A percentile compares a stretch with the other conserved stretches of the same genome.
Evolutionary conservation across 805 yeast species (phyloP).

Genomic region (Starmerella roubikii): DNA sequence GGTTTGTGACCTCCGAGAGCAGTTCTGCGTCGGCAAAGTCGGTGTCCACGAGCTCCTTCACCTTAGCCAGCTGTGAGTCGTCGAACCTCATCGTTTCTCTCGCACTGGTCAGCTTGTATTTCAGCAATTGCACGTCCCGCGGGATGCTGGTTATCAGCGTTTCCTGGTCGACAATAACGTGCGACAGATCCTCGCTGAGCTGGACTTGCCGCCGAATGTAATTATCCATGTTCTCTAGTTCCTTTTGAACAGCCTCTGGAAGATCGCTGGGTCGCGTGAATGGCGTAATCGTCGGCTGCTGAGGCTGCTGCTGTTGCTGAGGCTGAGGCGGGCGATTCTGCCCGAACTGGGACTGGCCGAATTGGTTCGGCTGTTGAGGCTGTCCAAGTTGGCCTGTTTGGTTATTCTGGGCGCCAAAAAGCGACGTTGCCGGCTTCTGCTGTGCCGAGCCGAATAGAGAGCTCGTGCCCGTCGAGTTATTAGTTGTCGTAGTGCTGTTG

Average conservation of each 20-base stretch:
- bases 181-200: conserved; percentile 38
- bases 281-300: conserved; percentile 33
- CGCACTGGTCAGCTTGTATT: conserved; percentile 36
- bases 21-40: conserved; percentile 23
- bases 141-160: conserved; percentile 37
- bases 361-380: neutral
- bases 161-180: conserved; percentile 31
- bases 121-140: conserved; percentile 39
- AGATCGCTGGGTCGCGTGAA: conserved; percentile 47
- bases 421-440: neutral
- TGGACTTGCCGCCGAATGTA: conserved; percentile 42
- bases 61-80: conserved; percentile 24
- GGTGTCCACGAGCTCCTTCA: conserved; percentile 24
- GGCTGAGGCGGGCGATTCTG: too few relatives aligned
- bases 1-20: conserved; percentile 21
- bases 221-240: conserved; percentile 41
- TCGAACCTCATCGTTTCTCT: conserved; percentile 42
- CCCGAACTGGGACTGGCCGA: neutral
- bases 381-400: neutral
- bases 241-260: conserved; percentile 39
- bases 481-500: neutral
- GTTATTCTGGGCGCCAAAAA: neutral
- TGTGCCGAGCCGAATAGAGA: neutral
- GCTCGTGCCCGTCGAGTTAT: neutral
- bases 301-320: conserved; percentile 18